These are phyloP conservation scores for Ceratobasidium papillatum DNA, from an alignment of 1,284 basidiomycete genomes.

Conservation along the genomic window DNA sequence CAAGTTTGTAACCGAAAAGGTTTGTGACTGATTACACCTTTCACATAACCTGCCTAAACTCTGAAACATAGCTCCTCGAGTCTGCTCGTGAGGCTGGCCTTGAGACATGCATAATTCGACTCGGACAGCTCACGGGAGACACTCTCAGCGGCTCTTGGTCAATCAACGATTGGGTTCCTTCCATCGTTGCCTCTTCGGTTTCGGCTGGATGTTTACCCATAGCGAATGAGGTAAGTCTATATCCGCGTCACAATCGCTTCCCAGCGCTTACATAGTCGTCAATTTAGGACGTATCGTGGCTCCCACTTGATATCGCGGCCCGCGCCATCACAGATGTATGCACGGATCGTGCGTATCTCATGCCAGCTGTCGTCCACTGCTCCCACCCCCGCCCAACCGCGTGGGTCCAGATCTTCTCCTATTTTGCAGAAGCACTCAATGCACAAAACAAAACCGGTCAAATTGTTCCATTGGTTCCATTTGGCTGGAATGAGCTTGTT, in stretches of 20 bases:
- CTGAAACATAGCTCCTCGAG: background rate
- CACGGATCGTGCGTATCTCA: background rate
- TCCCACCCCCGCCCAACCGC: background rate
- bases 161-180: conserved; percentile 37
- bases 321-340: background rate
- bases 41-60: background rate
- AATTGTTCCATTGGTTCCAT: background rate
- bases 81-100: conserved; percentile 12
- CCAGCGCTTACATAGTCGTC: background rate
- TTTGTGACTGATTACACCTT: background rate
- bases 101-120: background rate
- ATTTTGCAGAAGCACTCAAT: background rate
- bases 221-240: background rate
- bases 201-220: conserved; percentile 9
- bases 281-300: conserved; percentile 2
- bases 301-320: conserved; percentile 17
- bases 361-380: background rate
- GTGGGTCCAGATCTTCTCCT: background rate
- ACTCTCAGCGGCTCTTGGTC: conserved; percentile 35
- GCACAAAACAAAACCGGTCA: background rate
- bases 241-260: background rate
- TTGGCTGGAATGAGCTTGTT: background rate
- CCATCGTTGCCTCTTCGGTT: conserved; percentile 6
- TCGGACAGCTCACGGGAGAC: conserved; percentile 37
- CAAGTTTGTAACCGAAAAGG: conserved; percentile 20